Percentiles rank a stretch among this genome's conserved stretches.
Evolutionary conservation across 2,329 filamentous ascomycete genomes (phyloP).

Genomic region (Cladorrhinum sp.): DNA sequence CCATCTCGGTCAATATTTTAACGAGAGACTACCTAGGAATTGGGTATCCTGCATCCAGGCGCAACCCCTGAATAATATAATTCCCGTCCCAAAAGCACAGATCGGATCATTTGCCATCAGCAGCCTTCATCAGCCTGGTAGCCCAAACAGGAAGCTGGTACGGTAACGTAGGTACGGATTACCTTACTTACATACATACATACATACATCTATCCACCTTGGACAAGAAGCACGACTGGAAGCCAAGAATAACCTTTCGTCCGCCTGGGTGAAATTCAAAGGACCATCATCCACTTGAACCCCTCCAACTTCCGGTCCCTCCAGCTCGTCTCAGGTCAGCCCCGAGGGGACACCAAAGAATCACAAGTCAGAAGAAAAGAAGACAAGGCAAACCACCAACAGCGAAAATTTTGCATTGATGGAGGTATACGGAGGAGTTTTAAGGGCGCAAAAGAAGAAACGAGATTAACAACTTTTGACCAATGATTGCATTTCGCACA

Average conservation of each 20-base stretch:
- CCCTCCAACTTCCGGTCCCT: slow-evolving; percentile 8
- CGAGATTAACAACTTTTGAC: neutral
- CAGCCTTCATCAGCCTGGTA: slow-evolving; percentile 1
- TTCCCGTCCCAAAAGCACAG: neutral
- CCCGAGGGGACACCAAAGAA: neutral
- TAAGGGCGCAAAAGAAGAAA: neutral
- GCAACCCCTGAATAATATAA: neutral
- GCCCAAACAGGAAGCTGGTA: slow-evolving; percentile 5
- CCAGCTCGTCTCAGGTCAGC: neutral
- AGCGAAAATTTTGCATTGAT: neutral
- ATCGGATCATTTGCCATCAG: neutral
- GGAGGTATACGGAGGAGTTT: neutral
- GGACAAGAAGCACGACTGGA: neutral
- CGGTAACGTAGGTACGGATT: neutral
- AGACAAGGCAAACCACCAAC: too few relatives aligned
- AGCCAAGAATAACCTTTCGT: slow-evolving; percentile 2
- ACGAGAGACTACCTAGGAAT: neutral
- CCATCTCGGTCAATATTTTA: too few relatives aligned
- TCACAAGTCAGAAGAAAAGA: neutral
- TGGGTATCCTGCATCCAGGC: neutral
- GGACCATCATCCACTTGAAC: slow-evolving; percentile 1
- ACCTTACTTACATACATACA: too few relatives aligned
- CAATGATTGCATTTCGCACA: neutral
- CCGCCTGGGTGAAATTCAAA: slow-evolving; percentile 4
- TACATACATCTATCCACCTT: neutral